Evolutionary conservation across 805 yeast genomes (phyloP), one percentile per base, ranked within the genome.

Genomic region (Lachancea fermentati): DNA sequence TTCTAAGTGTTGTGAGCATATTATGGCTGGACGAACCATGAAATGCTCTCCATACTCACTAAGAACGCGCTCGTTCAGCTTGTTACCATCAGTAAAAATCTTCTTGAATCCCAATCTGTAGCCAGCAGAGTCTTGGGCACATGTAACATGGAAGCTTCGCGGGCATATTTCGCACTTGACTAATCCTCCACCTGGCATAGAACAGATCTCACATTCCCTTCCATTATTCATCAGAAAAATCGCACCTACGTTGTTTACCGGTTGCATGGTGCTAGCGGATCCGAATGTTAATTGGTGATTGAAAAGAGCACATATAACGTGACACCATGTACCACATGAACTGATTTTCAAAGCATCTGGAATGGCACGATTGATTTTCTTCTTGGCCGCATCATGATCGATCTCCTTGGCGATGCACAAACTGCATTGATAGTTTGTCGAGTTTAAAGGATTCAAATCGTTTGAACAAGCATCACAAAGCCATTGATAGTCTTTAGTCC

Each of bases 391-490:
- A 45, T 70, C 78, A 45, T 67, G 65, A 48, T 74, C 73, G 14
- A 64, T 52, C 34, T 76, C 83, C 32, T 73, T 68, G 0, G 76
- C 70, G 32, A 66, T 59, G 58, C 96, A 88, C n/a, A 87, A 54
- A 12, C 68, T 62, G 57, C 96, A 87, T 2, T 71, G 60, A 53
- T 83, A 81, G 15, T 72, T 64, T 0, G 80, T 73, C 2, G 79
- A 69, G 28, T 69, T 66, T 2, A 72, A 47, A 0, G 93, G 91
- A 45, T 76, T 74, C 37, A 77, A 57, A 36, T 79, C 82, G 54
- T 86, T 85, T 4, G 78, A 68, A 55, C 96, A 88, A 1, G 79
- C 69, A 50, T 86, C 95, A 63, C 96, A 88, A 18, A 71, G 63
- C 96, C 96, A 87, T 41, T 71, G 72, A 5, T 14, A 31, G 25